Base-by-base conservation (phyloP, 306 rosid species). In the Corylus heterophylla region DNA sequence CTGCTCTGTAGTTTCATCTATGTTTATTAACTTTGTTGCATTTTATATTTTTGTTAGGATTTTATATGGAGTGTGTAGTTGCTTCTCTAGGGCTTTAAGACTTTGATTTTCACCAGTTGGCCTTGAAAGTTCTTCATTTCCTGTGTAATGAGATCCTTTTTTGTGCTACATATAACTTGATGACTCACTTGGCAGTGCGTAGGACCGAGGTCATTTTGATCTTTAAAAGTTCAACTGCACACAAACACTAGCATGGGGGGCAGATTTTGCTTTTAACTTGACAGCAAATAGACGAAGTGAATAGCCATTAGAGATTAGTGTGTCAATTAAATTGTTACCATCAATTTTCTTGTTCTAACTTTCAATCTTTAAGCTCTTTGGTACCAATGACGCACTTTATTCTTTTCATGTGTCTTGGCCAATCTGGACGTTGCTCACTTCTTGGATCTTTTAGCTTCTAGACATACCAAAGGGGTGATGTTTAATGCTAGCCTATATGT, bases 11-110 rank as follows among this genome's bases (percentile, higher is more conserved):
- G 58, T 49, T 75, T 52, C 8, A 3, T 62, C 50, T 20, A 54
- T 39, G 27, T 62, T 25, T 61, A 16, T 9, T 42, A 39, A 67
- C 11, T 59, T 10, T 12, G 3, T 69, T 8, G 11, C 10, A 17
- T 18, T 39, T 47, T 4, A 9, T 49, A 50, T 75, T 54, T 25
- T 10, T 39, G 14, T 29, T 35, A 7, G 27, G 25, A 48, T 75
- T 7, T 9, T 20, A 9, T 69, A 4, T 29, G 27, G 44, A 42
- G 47, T n/a, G 35, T 18, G 9, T 68, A 18, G 13, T 39, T 42
- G 72, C 51, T 68, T 42, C 72, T 68, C 51, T 4, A 39, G 72
- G 49, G 31, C 72, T 18, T n/a, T 67, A 67, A 42, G 49, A 44
- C 45, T 68, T 42, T 39, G 52, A 68, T 68, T 68, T 5, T 11